phyloP scores from a whole-genome alignment of 139 green algal genomes.

The Tetradesmus lagerheimii region DNA sequence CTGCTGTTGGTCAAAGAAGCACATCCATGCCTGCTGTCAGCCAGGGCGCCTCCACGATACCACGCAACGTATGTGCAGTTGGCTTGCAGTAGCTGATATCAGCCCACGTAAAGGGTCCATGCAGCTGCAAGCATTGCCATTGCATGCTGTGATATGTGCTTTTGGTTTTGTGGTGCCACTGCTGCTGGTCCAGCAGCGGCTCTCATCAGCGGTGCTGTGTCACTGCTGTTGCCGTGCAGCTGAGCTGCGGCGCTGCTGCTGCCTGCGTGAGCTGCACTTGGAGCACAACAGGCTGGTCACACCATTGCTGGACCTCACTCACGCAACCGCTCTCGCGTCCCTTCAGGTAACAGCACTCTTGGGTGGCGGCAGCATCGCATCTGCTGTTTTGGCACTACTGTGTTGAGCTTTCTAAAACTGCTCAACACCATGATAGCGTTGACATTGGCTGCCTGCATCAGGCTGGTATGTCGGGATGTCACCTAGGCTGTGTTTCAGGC shows the following conservation, averaged over 20 bases:
- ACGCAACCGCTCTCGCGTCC: constrained; percentile 2
- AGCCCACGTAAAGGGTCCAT: neutral
- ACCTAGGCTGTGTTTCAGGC: too few species aligned
- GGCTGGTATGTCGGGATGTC: too few species aligned
- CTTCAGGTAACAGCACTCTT: constrained; percentile 49
- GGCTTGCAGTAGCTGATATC: neutral
- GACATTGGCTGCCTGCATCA: too few species aligned
- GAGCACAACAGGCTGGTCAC: constrained; percentile 88
- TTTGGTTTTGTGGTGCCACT: neutral
- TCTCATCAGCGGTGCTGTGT: neutral
- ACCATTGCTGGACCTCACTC: constrained; percentile 51
- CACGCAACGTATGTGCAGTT: neutral
- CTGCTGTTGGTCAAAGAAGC: neutral
- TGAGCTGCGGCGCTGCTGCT: constrained; percentile 77
- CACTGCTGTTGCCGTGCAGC: constrained; percentile 54
- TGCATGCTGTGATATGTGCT: neutral
- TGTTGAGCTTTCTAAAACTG: too few species aligned
- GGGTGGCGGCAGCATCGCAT: too few species aligned
- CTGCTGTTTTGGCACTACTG: too few species aligned
- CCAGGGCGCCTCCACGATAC: neutral
- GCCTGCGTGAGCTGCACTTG: constrained; percentile 86
- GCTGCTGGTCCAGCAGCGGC: too few species aligned
- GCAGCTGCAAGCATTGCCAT: neutral
- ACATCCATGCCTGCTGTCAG: neutral
- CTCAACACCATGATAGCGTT: neutral